phyloP scores from a whole-genome alignment of 805 yeast genomes.

The Cyberlindnera saturnus region DNA sequence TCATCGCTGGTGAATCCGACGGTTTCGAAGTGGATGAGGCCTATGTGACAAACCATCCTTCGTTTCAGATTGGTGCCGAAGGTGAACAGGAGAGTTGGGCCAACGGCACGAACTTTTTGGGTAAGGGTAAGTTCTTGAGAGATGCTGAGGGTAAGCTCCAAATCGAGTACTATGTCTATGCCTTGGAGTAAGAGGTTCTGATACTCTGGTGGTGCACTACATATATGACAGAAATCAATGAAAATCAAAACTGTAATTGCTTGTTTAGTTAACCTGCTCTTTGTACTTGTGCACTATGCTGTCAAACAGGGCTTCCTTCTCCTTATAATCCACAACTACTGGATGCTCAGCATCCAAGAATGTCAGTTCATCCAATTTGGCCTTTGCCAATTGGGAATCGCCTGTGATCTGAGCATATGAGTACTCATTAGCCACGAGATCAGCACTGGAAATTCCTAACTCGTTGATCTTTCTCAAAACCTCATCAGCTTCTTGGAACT shows the following conservation, averaged over 20 bases:
- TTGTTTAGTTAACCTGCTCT: conserved; percentile 11
- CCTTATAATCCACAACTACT: conserved; percentile 49
- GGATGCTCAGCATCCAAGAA: conserved; percentile 50
- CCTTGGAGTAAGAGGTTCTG: conserved; percentile 9
- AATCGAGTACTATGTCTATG: conserved; percentile 50
- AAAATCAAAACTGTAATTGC: too few species aligned
- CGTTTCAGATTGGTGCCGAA: conserved; percentile 33
- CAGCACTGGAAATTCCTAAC: conserved; percentile 36
- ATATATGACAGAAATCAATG: too few species aligned
- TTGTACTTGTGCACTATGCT: conserved; percentile 57
- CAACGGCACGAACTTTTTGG: conserved; percentile 40
- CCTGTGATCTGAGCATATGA: conserved; percentile 56
- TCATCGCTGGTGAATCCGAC: conserved; percentile 28
- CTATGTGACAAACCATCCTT: conserved; percentile 44
- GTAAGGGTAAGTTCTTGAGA: conserved; percentile 54
- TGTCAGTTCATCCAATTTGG: conserved; percentile 41
- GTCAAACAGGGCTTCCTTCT: conserved; percentile 61
- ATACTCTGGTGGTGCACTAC: too few species aligned
- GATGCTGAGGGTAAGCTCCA: conserved; percentile 36
- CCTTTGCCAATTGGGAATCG: conserved; percentile 25
- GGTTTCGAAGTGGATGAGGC: conserved; percentile 37
- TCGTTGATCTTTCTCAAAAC: conserved; percentile 34
- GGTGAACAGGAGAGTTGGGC: conserved; percentile 45
- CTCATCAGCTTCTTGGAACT: conserved; percentile 78
- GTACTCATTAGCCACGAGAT: conserved; percentile 59